A percentile compares a stretch with the other conserved stretches of the same genome.
phyloP scores from a whole-genome alignment of 805 yeast genomes.

The Metschnikowia peoriensis region DNA sequence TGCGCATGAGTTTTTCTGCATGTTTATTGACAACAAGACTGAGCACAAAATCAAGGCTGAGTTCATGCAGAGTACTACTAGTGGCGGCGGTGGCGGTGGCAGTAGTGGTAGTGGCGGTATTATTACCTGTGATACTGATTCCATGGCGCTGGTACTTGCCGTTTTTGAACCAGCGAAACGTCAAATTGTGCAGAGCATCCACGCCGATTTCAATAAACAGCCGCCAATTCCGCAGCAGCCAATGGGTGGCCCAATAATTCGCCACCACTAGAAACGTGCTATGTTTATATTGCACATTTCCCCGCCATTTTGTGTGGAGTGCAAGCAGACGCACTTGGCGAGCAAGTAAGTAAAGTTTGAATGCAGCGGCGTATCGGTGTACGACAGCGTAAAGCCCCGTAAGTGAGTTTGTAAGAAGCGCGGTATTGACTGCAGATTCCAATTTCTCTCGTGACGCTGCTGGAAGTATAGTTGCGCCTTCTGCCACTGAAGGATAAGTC shows the following conservation, averaged over 20 bases:
- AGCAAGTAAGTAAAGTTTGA: conserved; percentile 60
- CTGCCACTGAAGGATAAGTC: conserved; percentile 25
- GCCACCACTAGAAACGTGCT: conserved; percentile 54
- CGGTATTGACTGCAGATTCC: conserved; percentile 55
- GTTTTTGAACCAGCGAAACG: conserved; percentile 63
- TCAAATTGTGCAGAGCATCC: conserved; percentile 45
- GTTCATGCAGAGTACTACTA: conserved; percentile 26
- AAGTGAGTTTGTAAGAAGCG: conserved; percentile 47
- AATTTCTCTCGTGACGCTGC: conserved; percentile 37
- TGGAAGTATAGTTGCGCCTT: conserved; percentile 31
- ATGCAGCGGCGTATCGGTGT: conserved; percentile 59
- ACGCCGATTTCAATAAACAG: conserved; percentile 63
- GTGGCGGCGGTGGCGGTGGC: background rate
- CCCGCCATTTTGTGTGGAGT: conserved; percentile 53
- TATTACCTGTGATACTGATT: background rate
- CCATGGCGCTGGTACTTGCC: conserved; percentile 38
- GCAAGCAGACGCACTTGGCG: conserved; percentile 51
- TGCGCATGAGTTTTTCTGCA: conserved; percentile 31
- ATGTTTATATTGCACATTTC: conserved; percentile 57
- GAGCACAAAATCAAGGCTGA: conserved; percentile 36
- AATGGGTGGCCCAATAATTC: conserved; percentile 58
- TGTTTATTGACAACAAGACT: conserved; percentile 39
- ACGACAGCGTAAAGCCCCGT: conserved; percentile 54
- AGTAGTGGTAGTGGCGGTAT: background rate
- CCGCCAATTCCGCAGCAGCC: conserved; percentile 44